Evolutionary conservation across 2,329 filamentous ascomycete species (phyloP).

Genomic region (Aschersonia sp.): DNA sequence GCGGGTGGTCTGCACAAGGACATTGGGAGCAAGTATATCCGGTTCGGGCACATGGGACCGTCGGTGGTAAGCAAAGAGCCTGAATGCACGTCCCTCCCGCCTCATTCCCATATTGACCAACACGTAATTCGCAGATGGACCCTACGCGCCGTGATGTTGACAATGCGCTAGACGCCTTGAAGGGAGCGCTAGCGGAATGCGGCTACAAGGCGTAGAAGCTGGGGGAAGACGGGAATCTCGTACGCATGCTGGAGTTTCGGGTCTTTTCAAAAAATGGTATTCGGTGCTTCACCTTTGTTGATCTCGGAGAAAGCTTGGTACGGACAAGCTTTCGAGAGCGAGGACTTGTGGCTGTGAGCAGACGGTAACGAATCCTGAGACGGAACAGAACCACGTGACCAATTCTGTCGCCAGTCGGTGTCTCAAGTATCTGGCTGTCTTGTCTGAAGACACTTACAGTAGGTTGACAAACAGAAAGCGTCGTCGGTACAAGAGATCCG

Average conservation of each 20-base stretch:
- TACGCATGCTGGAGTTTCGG: neutral
- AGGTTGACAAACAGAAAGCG: too few species aligned
- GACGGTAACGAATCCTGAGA: too few species aligned
- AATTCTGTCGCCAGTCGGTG: too few species aligned
- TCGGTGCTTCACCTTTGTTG: neutral
- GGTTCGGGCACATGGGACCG: slow-evolving; percentile 96
- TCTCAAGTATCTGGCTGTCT: too few species aligned
- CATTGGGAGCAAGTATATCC: slow-evolving; percentile 83
- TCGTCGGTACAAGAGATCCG: too few species aligned
- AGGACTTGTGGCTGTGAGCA: too few species aligned
- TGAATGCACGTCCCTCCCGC: neutral
- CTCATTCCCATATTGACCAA: neutral
- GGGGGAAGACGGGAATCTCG: neutral
- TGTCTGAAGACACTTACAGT: too few species aligned
- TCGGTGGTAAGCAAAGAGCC: slow-evolving; percentile 45
- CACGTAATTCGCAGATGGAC: slow-evolving; percentile 40
- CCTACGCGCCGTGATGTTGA: slow-evolving; percentile 68
- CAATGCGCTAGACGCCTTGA: slow-evolving; percentile 65
- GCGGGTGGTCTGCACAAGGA: slow-evolving; percentile 93
- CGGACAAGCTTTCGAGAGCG: too few species aligned
- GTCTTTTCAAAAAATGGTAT: neutral
- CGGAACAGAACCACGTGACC: too few species aligned
- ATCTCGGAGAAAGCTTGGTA: too few species aligned
- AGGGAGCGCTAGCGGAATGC: slow-evolving; percentile 58
- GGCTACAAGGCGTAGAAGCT: slow-evolving; percentile 40